Evolutionary conservation across 2,329 filamentous ascomycete species (phyloP).

Genomic region (Aspergillus sp.): DNA sequence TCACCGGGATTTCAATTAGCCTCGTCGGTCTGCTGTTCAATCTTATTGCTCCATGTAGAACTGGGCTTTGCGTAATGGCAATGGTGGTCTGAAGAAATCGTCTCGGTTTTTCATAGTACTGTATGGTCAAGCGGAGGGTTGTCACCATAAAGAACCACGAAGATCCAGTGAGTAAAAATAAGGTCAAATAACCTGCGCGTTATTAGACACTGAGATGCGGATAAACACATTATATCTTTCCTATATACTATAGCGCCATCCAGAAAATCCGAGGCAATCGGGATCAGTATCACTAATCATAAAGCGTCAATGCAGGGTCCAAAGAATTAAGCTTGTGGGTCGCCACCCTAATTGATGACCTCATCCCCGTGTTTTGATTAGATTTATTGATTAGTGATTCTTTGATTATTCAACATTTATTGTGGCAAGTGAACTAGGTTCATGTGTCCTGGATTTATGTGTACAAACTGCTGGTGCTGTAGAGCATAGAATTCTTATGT

Average conservation of each 20-base stretch:
- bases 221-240: no score
- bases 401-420: neutral
- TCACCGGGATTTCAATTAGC: neutral
- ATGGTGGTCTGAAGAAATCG: conserved; percentile 39
- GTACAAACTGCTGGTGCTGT: no score
- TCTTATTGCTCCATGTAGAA: conserved; percentile 23
- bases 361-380: neutral
- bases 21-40: conserved; percentile 8
- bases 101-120: conserved; percentile 46
- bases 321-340: neutral
- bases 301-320: neutral
- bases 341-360: no score
- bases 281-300: conserved; percentile 1
- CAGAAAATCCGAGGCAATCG: neutral
- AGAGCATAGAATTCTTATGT: no score
- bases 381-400: neutral
- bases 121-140: conserved; percentile 26
- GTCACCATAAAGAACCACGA: no score
- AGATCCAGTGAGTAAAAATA: no score
- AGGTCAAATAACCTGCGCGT: no score
- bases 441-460: no score
- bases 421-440: no score
- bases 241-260: no score
- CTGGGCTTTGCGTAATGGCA: conserved; percentile 22
- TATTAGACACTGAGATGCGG: no score